phyloP scores from a whole-genome alignment of 208 protist genomes.

The Trypanosoma boissoni region DNA sequence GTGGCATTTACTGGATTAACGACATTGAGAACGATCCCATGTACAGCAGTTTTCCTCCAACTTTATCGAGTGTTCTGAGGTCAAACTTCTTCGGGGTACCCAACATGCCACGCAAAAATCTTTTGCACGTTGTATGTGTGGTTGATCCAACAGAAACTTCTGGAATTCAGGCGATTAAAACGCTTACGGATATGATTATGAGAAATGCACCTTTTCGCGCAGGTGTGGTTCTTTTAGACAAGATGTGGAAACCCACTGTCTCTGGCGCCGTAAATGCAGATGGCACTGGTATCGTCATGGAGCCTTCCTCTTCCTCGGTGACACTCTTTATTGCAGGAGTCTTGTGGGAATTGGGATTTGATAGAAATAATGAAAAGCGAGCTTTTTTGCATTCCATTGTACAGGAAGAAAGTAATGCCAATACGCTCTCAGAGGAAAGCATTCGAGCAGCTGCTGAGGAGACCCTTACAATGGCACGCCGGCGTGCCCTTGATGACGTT shows the following conservation, averaged over 20 bases:
- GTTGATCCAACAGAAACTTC: slow-evolving; percentile 41
- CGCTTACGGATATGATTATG: slow-evolving; percentile 16
- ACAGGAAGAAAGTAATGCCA: neutral
- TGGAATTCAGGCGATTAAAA: slow-evolving; percentile 16
- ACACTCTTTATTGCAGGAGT: slow-evolving; percentile 20
- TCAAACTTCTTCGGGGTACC: slow-evolving; percentile 4
- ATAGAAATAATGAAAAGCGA: neutral
- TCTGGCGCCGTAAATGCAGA: slow-evolving; percentile 3
- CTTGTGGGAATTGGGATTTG: slow-evolving; percentile 26
- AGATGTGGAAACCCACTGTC: slow-evolving; percentile 21
- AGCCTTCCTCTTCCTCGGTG: slow-evolving; percentile 2
- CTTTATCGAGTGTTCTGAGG: slow-evolving; percentile 2
- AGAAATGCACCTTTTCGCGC: slow-evolving; percentile 38
- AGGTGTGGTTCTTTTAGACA: slow-evolving; percentile 48
- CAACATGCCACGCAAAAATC: slow-evolving; percentile 61
- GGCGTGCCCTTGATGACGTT: slow-evolving; percentile 13
- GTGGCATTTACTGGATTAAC: slow-evolving; percentile 60
- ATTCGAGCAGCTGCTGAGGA: neutral
- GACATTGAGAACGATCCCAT: slow-evolving; percentile 64
- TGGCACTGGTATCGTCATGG: neutral
- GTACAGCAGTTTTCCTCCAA: slow-evolving; percentile 28
- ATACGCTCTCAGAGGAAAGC: neutral
- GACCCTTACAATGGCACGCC: slow-evolving; percentile 4
- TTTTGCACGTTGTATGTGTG: slow-evolving; percentile 61
- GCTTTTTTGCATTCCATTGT: too few species aligned